phyloP scores from a whole-genome alignment of 192 early-diverging fungal genomes.

The Rhizoclosmatium sp. region DNA sequence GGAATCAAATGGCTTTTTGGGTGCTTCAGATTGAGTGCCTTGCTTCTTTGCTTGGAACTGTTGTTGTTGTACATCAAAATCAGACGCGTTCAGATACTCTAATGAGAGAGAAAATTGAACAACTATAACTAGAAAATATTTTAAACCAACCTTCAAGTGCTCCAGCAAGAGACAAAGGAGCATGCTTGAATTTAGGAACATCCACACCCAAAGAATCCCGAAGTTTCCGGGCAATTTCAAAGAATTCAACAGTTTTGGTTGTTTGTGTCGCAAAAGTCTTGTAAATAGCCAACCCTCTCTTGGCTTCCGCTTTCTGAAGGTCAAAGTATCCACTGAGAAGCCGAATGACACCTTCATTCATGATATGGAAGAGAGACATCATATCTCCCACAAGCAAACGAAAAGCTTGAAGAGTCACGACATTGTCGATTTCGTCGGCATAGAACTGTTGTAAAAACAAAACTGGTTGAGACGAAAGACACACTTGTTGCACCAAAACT shows the following conservation, averaged over 20 bases:
- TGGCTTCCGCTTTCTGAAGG: conserved; percentile 72
- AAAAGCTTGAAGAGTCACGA: conserved; percentile 76
- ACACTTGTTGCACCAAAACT: neutral
- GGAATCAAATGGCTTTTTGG: neutral
- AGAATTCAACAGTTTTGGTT: conserved; percentile 70
- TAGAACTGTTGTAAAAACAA: conserved; percentile 64
- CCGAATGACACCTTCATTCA: conserved; percentile 82
- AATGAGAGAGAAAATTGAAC: neutral
- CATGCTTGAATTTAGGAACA: conserved; percentile 80
- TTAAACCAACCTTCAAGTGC: conserved; percentile 64
- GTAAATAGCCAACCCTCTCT: conserved; percentile 73
- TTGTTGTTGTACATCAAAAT: conserved; percentile 71
- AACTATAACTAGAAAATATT: neutral
- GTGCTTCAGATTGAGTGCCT: neutral
- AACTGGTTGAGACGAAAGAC: neutral
- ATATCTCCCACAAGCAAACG: conserved; percentile 76
- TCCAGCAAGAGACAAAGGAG: conserved; percentile 70
- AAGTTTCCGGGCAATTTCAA: conserved; percentile 70
- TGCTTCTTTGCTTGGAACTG: conserved; percentile 56
- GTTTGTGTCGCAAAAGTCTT: conserved; percentile 80
- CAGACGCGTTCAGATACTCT: conserved; percentile 66
- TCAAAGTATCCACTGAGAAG: conserved; percentile 80
- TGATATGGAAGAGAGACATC: conserved; percentile 72
- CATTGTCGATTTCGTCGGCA: conserved; percentile 74
- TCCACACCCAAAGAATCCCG: conserved; percentile 63